phyloP scores from a whole-genome alignment of 495 filamentous ascomycete species.

The Penicillium coprophilum region DNA sequence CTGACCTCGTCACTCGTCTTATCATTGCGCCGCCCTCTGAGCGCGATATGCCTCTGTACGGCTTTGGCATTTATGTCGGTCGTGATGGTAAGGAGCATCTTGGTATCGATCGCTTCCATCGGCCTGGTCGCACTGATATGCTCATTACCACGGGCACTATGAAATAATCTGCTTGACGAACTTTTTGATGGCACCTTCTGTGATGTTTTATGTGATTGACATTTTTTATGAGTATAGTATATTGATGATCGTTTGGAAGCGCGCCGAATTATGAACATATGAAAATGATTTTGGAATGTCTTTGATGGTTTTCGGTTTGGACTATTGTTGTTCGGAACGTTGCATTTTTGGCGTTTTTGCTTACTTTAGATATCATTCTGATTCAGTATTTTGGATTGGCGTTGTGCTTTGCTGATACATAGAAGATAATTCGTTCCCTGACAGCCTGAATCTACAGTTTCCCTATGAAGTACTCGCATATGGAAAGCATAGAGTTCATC shows the following conservation, averaged over 20 bases:
- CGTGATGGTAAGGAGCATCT: conserved; percentile 63
- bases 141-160: conserved; percentile 41
- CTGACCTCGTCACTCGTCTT: conserved; percentile 61
- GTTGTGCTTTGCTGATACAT: conserved; percentile 6
- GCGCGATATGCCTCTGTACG: conserved; percentile 52
- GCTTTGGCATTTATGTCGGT: conserved; percentile 61
- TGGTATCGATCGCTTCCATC: conserved; percentile 60
- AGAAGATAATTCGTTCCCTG: conserved; percentile 5
- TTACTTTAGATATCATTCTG: conserved; percentile 3
- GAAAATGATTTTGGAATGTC: not conserved
- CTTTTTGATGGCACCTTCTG: not conserved
- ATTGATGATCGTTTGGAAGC: not conserved
- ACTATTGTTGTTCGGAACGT: not conserved
- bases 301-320: not conserved
- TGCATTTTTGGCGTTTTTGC: conserved; percentile 16
- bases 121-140: conserved; percentile 49
- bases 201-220: conserved; percentile 17
- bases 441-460: not conserved
- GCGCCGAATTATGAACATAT: not conserved
- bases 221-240: conserved; percentile 18
- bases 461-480: not conserved
- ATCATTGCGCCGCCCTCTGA: conserved; percentile 51
- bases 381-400: conserved; percentile 1
- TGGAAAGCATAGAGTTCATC: not conserved
- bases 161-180: conserved; percentile 20